Conservation (phyloP, 2,329 filamentous ascomycete species). For the Furcasterigmium sp. region DNA sequence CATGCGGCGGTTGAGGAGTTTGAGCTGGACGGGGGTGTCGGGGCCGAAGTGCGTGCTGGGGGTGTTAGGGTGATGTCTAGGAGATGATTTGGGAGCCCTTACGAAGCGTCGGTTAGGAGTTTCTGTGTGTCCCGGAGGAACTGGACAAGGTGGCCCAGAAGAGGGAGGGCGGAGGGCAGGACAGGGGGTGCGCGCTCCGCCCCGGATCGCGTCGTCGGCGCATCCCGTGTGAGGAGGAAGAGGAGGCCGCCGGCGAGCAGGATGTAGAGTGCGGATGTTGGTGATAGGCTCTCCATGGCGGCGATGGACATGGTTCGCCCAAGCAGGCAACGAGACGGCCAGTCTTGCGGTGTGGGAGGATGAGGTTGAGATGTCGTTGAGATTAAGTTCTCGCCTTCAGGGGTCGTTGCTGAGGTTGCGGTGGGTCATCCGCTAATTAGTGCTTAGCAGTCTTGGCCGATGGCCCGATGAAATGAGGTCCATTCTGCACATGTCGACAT, state of each 20-base stretch:
- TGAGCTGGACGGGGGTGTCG: conserved; percentile 6
- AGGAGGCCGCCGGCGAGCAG: neutral
- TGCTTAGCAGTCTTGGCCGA: too few species aligned
- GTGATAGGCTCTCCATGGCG: neutral
- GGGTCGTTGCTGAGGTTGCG: too few species aligned
- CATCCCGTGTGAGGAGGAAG: neutral
- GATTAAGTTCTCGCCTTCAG: too few species aligned
- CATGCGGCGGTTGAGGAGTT: conserved; percentile 3
- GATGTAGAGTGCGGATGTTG: neutral
- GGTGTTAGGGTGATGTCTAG: neutral
- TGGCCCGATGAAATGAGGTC: too few species aligned
- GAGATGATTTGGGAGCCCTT: neutral
- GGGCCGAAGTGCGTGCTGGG: conserved; percentile 3
- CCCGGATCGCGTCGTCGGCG: neutral
- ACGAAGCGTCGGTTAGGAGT: conserved; percentile 4
- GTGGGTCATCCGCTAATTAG: too few species aligned
- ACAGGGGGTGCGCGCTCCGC: neutral
- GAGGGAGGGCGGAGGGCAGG: conserved; percentile 4
- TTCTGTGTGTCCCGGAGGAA: conserved; percentile 6
- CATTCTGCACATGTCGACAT: too few species aligned
- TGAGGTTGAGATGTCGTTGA: too few species aligned
- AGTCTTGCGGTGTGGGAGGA: too few species aligned
- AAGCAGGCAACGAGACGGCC: too few species aligned
- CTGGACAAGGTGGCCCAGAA: conserved; percentile 5
- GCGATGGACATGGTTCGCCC: too few species aligned